Evolutionary conservation across 2,329 filamentous ascomycete species (phyloP).

Genomic region (Claviceps capensis): DNA sequence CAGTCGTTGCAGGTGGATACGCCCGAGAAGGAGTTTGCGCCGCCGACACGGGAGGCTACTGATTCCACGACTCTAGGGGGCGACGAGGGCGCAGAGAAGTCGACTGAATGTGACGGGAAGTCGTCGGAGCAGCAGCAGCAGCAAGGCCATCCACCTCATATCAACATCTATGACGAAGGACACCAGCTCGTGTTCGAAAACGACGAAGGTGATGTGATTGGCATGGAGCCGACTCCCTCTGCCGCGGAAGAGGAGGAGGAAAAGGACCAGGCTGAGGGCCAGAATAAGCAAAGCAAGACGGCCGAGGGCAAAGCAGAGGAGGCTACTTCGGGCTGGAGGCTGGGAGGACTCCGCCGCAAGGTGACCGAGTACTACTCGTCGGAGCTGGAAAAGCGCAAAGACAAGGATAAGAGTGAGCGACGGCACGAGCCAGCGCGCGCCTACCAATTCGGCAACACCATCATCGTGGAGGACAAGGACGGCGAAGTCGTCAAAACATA

Average conservation of each 20-base stretch:
- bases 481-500: slow-evolving; percentile 80
- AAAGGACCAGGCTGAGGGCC: not conserved
- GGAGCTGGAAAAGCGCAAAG: slow-evolving; percentile 49
- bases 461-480: slow-evolving; percentile 78
- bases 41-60: slow-evolving; percentile 17
- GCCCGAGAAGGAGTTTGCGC: slow-evolving; percentile 17
- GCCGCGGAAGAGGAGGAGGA: not conserved
- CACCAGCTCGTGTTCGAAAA: slow-evolving; percentile 70
- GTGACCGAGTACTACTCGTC: slow-evolving; percentile 40
- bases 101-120: slow-evolving; percentile 12
- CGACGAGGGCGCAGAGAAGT: slow-evolving; percentile 17
- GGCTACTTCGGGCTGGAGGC: slow-evolving; percentile 15
- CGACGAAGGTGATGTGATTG: slow-evolving; percentile 72
- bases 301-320: slow-evolving; percentile 3
- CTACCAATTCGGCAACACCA: slow-evolving; percentile 75
- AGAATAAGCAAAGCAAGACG: not conserved
- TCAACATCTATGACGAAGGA: slow-evolving; percentile 73
- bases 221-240: slow-evolving; percentile 32
- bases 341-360: slow-evolving; percentile 32
- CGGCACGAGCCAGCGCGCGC: slow-evolving; percentile 62
- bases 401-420: slow-evolving; percentile 45
- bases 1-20: slow-evolving; percentile 14
- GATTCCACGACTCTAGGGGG: slow-evolving; percentile 19
- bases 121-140: slow-evolving; percentile 2
- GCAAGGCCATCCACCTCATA: slow-evolving; percentile 12